Evolutionary conservation across 192 early-diverging fungal species (phyloP).

Genomic region (Coemansia sp.): DNA sequence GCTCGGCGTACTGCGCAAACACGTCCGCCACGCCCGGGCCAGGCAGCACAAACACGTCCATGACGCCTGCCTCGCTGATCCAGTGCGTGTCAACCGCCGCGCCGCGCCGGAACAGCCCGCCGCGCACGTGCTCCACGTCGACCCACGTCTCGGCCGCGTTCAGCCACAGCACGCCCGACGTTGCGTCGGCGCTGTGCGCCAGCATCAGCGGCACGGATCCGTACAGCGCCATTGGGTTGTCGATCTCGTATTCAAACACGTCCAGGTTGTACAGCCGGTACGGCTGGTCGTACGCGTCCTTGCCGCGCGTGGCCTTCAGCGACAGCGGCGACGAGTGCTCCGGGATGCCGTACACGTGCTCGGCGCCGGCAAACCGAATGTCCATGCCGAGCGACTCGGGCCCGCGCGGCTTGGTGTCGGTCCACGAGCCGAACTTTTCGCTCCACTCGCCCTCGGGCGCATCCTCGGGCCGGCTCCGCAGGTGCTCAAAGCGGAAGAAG

Average conservation of each 20-base stretch:
- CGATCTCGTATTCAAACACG: constrained; percentile 95
- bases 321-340: constrained; percentile 88
- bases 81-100: constrained; percentile 70
- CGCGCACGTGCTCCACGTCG: constrained; percentile 76
- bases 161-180: constrained; percentile 85
- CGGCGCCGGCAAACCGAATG: constrained; percentile 79
- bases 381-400: constrained; percentile 94
- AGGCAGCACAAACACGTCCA: constrained; percentile 87
- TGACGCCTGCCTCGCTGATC: constrained; percentile 86
- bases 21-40: constrained; percentile 70
- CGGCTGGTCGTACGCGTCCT: constrained; percentile 79
- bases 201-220: constrained; percentile 94
- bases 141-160: constrained; percentile 99
- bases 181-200: constrained; percentile 72
- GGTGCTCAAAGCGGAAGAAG: constrained; percentile 83
- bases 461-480: constrained; percentile 40
- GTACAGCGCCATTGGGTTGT: constrained; percentile 97
- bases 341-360: constrained; percentile 94
- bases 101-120: constrained; percentile 31
- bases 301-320: constrained; percentile 84
- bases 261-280: constrained; percentile 98
- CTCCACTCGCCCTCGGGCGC: constrained; percentile 69
- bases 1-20: constrained; percentile 65
- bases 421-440: constrained; percentile 84
- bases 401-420: constrained; percentile 93